phyloP scores from a whole-genome alignment of 305 asterid species.

The Fraxinus nigra region DNA sequence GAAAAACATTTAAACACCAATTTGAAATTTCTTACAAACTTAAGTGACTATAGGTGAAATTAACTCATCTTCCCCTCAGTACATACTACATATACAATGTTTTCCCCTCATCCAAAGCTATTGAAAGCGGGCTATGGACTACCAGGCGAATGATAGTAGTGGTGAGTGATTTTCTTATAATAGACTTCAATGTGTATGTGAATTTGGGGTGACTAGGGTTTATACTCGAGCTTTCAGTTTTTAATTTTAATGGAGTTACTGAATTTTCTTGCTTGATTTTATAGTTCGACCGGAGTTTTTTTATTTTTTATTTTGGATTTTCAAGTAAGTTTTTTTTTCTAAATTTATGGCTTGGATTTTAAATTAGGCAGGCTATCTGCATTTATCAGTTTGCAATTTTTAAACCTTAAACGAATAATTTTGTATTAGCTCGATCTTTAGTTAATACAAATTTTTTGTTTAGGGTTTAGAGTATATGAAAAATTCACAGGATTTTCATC shows the following conservation, averaged over 20 bases:
- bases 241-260: not conserved
- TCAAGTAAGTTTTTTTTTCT: not conserved
- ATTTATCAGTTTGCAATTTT: not conserved
- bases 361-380: not conserved
- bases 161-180: conserved; percentile 43
- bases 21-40: not conserved
- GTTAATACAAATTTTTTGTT: not conserved
- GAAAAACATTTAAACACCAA: not conserved
- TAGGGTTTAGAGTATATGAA: not conserved
- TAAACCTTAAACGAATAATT: not conserved
- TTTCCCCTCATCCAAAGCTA: not conserved
- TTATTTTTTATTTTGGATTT: not conserved
- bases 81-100: not conserved
- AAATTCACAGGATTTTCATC: not conserved
- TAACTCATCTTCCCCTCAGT: not conserved
- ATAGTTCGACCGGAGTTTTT: not conserved
- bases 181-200: conserved; percentile 23
- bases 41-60: not conserved
- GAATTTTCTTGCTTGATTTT: conserved; percentile 10
- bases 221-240: conserved; percentile 9
- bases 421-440: not conserved
- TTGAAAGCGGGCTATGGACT: conserved; percentile 78
- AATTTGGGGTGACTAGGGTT: conserved; percentile 10
- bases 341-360: conserved; percentile 3
- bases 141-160: conserved; percentile 73